Conservation (phyloP, 2,329 filamentous ascomycete species). For the Scedosporium apiospermum region DNA sequence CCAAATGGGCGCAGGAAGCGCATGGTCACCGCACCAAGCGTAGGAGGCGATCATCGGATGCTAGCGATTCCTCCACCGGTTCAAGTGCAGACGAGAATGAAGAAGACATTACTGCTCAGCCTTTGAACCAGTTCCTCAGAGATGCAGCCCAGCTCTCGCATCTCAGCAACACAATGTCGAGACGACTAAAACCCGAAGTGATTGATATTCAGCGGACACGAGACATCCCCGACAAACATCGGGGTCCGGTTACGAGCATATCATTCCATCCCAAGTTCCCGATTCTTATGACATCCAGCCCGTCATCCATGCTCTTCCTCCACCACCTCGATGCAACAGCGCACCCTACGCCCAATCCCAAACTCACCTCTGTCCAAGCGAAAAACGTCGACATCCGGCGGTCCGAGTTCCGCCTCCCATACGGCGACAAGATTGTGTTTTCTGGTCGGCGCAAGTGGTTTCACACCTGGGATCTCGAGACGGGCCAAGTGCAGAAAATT, state of each 20-base stretch:
- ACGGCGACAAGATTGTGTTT: conserved; percentile 74
- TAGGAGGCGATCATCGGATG: conserved; percentile 42
- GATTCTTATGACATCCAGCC: conserved; percentile 81
- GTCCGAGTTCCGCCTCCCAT: conserved; percentile 66
- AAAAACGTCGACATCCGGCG: conserved; percentile 75
- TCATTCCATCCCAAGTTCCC: conserved; percentile 85
- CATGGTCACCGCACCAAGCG: conserved; percentile 41
- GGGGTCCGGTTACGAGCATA: conserved; percentile 70
- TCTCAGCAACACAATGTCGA: conserved; percentile 43
- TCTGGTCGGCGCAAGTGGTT: conserved; percentile 85
- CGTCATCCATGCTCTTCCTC: conserved; percentile 74
- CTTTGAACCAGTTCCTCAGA: conserved; percentile 71
- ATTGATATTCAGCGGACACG: conserved; percentile 84
- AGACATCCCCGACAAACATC: conserved; percentile 72
- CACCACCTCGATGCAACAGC: conserved; percentile 78
- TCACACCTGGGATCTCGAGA: conserved; percentile 83
- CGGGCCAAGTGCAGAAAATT: conserved; percentile 75
- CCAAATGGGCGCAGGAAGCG: conserved; percentile 47
- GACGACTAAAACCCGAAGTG: conserved; percentile 74
- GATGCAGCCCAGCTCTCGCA: conserved; percentile 59
- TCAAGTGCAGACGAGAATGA: conserved; percentile 44
- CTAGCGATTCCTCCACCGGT: conserved; percentile 21
- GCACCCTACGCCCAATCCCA: conserved; percentile 71
- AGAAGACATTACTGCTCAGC: conserved; percentile 58
- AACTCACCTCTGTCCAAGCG: conserved; percentile 82